A percentile compares a stretch with the other conserved stretches of the same genome.
phyloP scores from a whole-genome alignment of 805 yeast species.

The Hanseniaspora opuntiae region DNA sequence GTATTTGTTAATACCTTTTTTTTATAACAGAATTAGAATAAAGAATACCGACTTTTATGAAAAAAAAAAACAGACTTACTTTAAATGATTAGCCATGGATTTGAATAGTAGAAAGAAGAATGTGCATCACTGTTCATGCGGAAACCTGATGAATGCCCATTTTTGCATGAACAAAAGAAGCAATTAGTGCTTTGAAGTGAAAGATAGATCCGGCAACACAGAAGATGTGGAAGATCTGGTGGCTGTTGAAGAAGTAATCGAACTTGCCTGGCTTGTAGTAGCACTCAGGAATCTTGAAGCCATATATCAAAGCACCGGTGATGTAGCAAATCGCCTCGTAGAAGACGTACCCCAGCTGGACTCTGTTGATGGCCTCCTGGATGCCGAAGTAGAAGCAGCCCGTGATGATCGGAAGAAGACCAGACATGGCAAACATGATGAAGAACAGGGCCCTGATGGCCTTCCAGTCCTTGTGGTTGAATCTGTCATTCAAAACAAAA shows the following conservation, averaged over 20 bases:
- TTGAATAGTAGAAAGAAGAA: neutral
- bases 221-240: slow-evolving; percentile 67
- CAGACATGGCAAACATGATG: slow-evolving; percentile 63
- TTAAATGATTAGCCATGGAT: too few species aligned
- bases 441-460: slow-evolving; percentile 68
- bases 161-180: slow-evolving; percentile 35
- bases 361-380: slow-evolving; percentile 35
- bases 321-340: slow-evolving; percentile 64
- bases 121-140: neutral
- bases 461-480: slow-evolving; percentile 54
- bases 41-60: too few species aligned
- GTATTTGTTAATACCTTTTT: neutral
- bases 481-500: slow-evolving; percentile 52
- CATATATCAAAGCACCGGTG: slow-evolving; percentile 66
- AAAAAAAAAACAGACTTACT: too few species aligned
- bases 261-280: slow-evolving; percentile 42
- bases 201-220: slow-evolving; percentile 66
- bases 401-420: slow-evolving; percentile 51
- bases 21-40: neutral
- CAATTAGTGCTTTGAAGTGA: slow-evolving; percentile 56
- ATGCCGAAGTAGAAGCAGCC: slow-evolving; percentile 42
- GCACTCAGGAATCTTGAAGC: slow-evolving; percentile 67
- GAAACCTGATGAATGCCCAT: slow-evolving; percentile 15
- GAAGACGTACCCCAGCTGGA: slow-evolving; percentile 48
- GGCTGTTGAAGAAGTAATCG: slow-evolving; percentile 66